A percentile compares a stretch with the other conserved stretches of the same genome.
Evolutionary conservation across 495 filamentous ascomycete genomes (phyloP).

Genomic region (Tuber umbilicatum): DNA sequence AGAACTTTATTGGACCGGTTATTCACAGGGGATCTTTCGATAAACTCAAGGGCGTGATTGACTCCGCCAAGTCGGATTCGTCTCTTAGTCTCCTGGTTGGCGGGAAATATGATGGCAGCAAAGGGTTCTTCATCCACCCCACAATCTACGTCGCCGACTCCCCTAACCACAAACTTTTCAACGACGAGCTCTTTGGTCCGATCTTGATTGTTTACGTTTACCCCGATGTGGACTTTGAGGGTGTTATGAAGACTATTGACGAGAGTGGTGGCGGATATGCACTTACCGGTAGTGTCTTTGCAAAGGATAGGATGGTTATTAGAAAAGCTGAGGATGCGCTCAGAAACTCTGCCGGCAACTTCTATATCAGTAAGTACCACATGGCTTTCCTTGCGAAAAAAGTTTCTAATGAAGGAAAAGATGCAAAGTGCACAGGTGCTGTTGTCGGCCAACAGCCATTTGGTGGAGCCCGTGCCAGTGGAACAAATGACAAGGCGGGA

Average conservation of each 20-base stretch:
- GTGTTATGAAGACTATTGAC: slow-evolving; percentile 56
- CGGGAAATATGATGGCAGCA: slow-evolving; percentile 61
- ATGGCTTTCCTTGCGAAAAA: not conserved
- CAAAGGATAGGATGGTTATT: slow-evolving; percentile 61
- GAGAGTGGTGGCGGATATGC: slow-evolving; percentile 62
- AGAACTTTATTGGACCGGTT: slow-evolving; percentile 70
- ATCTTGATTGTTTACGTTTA: slow-evolving; percentile 65
- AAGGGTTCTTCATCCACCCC: slow-evolving; percentile 65
- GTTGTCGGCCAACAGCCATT: slow-evolving; percentile 92
- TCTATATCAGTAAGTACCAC: slow-evolving; percentile 63
- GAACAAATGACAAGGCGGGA: slow-evolving; percentile 89
- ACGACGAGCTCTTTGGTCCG: slow-evolving; percentile 71
- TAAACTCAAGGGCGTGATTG: slow-evolving; percentile 61
- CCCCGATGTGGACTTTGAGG: slow-evolving; percentile 60
- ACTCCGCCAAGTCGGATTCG: slow-evolving; percentile 59
- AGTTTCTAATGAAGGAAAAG: slow-evolving; percentile 26
- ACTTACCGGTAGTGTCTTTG: slow-evolving; percentile 74
- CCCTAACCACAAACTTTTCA: slow-evolving; percentile 59
- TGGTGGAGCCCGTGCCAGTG: slow-evolving; percentile 75
- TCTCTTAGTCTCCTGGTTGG: slow-evolving; percentile 59
- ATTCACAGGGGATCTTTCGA: slow-evolving; percentile 67
- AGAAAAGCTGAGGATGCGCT: slow-evolving; percentile 64
- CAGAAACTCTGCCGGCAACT: slow-evolving; percentile 75
- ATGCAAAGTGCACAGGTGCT: slow-evolving; percentile 86
- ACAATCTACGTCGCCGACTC: slow-evolving; percentile 61